Percentiles rank a stretch among this genome's conserved stretches.
Evolutionary conservation across 257 asterid genomes (phyloP).

Genomic region (Ilex asprella): DNA sequence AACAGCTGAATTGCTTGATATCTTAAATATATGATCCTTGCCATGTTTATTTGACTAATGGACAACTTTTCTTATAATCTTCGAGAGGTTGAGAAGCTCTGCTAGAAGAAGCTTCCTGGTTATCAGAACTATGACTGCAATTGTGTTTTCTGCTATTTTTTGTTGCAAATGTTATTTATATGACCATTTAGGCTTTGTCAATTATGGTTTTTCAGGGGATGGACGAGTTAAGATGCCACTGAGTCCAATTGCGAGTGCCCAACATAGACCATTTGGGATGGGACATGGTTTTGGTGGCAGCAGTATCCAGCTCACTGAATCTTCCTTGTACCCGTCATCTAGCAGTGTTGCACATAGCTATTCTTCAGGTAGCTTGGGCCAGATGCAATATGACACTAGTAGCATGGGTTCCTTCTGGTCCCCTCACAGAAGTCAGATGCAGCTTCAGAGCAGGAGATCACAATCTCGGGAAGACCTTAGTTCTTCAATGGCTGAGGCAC

Average conservation of each 20-base stretch:
- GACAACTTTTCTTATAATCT: no score
- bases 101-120: no score
- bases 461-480: slow-evolving; percentile 89
- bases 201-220: slow-evolving; percentile 46
- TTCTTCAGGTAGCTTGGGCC: slow-evolving; percentile 62
- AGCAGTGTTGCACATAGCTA: slow-evolving; percentile 75
- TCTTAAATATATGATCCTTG: no score
- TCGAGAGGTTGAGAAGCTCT: no score
- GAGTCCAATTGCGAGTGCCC: slow-evolving; percentile 63
- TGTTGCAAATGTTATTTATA: not conserved
- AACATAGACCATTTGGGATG: slow-evolving; percentile 48
- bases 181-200: not conserved
- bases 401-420: slow-evolving; percentile 36
- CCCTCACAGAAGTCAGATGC: slow-evolving; percentile 38
- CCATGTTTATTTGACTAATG: no score
- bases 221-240: slow-evolving; percentile 81
- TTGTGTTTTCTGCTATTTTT: not conserved
- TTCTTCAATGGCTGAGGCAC: slow-evolving; percentile 63
- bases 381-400: slow-evolving; percentile 35
- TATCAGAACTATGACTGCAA: no score
- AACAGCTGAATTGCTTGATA: no score
- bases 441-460: slow-evolving; percentile 49
- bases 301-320: slow-evolving; percentile 48
- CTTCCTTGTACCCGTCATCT: slow-evolving; percentile 64
- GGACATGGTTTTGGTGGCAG: slow-evolving; percentile 26